phyloP scores from a whole-genome alignment of 2,329 filamentous ascomycete genomes.

The Ustulina deusta region DNA sequence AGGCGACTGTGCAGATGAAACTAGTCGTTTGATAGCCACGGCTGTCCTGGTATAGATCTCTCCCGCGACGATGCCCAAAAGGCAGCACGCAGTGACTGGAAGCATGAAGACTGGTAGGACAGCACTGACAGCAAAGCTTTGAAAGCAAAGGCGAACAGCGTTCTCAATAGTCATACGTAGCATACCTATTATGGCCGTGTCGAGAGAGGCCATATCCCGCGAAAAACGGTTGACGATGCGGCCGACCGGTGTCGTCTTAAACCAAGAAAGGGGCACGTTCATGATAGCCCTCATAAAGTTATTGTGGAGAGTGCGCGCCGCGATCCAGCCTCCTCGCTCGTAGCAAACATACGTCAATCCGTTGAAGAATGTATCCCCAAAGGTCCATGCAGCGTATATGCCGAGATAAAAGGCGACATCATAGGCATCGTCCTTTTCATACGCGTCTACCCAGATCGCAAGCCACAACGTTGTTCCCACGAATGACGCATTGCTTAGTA shows the following conservation, averaged over 20 bases:
- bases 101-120: slow-evolving; percentile 60
- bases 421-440: slow-evolving; percentile 57
- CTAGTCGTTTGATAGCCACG: slow-evolving; percentile 57
- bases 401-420: slow-evolving; percentile 65
- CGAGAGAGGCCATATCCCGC: slow-evolving; percentile 68
- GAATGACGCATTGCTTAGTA: slow-evolving; percentile 57
- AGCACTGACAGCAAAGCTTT: slow-evolving; percentile 56
- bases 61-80: slow-evolving; percentile 55
- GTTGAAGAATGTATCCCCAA: slow-evolving; percentile 58
- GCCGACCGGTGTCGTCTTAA: slow-evolving; percentile 64
- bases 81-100: slow-evolving; percentile 55
- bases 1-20: slow-evolving; percentile 60
- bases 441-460: slow-evolving; percentile 66
- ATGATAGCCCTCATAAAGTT: slow-evolving; percentile 65
- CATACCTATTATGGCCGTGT: slow-evolving; percentile 60
- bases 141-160: slow-evolving; percentile 50
- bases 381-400: slow-evolving; percentile 62
- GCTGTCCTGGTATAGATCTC: slow-evolving; percentile 61
- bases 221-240: slow-evolving; percentile 68
- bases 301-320: slow-evolving; percentile 64
- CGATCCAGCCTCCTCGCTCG: slow-evolving; percentile 68
- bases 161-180: slow-evolving; percentile 59
- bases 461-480: slow-evolving; percentile 62
- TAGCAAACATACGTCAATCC: slow-evolving; percentile 60
- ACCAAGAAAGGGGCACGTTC: slow-evolving; percentile 68